These are phyloP conservation scores for Cyathus striatus DNA, from an alignment of 768 basidiomycete genomes.

Conservation along the genomic window DNA sequence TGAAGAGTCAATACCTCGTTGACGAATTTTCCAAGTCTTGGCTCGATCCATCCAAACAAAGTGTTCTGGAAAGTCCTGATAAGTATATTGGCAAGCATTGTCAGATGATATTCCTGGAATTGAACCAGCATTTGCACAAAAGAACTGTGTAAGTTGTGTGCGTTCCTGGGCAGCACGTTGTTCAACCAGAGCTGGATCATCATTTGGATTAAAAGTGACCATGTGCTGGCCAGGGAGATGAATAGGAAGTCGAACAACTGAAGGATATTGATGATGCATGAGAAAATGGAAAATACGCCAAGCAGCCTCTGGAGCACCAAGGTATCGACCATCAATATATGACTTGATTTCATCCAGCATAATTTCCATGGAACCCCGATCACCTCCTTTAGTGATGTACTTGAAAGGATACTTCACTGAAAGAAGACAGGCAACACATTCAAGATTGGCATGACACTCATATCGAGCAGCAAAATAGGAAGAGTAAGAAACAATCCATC, in stretches of 20 bases:
- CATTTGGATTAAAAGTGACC: slow-evolving; percentile 16
- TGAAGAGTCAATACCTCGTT: slow-evolving; percentile 9
- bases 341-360: slow-evolving; percentile 22
- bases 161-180: slow-evolving; percentile 6
- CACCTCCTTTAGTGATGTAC: slow-evolving; percentile 39
- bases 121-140: slow-evolving; percentile 18
- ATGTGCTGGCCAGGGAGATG: slow-evolving; percentile 27
- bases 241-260: slow-evolving; percentile 26
- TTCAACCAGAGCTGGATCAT: slow-evolving; percentile 12
- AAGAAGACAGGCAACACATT: slow-evolving; percentile 28
- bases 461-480: slow-evolving; percentile 25
- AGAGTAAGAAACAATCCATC: slow-evolving; percentile 33
- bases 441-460: slow-evolving; percentile 43
- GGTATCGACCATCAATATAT: slow-evolving; percentile 12
- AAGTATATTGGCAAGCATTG: slow-evolving; percentile 10
- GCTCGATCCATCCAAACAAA: slow-evolving; percentile 13
- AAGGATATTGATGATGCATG: slow-evolving; percentile 25
- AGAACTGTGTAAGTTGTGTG: slow-evolving; percentile 23
- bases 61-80: slow-evolving; percentile 28
- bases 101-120: slow-evolving; percentile 4
- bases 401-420: slow-evolving; percentile 40
- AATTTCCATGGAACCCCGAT: slow-evolving; percentile 4
- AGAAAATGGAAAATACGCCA: slow-evolving; percentile 27
- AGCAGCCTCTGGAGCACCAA: slow-evolving; percentile 23
- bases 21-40: slow-evolving; percentile 5